Conservation (phyloP, 257 asterid genomes). For the Linderniella brevidens region DNA sequence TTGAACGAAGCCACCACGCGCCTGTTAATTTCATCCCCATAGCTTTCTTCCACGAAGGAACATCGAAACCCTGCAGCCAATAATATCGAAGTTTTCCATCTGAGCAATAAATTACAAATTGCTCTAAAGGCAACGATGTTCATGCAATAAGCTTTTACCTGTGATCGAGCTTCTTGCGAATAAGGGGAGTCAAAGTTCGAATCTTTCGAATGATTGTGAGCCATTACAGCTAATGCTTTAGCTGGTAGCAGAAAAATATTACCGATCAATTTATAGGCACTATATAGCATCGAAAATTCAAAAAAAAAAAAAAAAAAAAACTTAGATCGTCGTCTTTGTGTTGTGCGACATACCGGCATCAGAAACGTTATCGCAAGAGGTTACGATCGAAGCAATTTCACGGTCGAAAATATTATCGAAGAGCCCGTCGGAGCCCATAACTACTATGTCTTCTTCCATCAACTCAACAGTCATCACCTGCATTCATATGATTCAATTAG, state of each 20-base stretch:
- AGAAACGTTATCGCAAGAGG: slow-evolving; percentile 19
- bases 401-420: slow-evolving; percentile 59
- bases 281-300: too few relatives aligned
- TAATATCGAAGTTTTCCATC: neutral
- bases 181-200: slow-evolving; percentile 61
- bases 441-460: slow-evolving; percentile 47
- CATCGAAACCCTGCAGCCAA: slow-evolving; percentile 57
- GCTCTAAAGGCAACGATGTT: neutral
- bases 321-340: neutral
- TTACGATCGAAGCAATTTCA: slow-evolving; percentile 37
- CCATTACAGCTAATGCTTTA: slow-evolving; percentile 66
- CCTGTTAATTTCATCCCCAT: slow-evolving; percentile 80
- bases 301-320: too few relatives aligned
- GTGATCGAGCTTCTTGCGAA: slow-evolving; percentile 67
- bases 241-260: slow-evolving; percentile 22
- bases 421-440: slow-evolving; percentile 83
- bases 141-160: slow-evolving; percentile 17
- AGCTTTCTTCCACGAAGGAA: slow-evolving; percentile 75
- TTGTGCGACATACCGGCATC: slow-evolving; percentile 35
- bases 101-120: too few relatives aligned
- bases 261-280: too few relatives aligned
- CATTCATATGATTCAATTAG: slow-evolving; percentile 3
- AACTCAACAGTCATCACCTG: slow-evolving; percentile 62
- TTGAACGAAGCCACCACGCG: neutral
- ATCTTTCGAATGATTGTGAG: slow-evolving; percentile 53